Evolutionary conservation across 306 rosid genomes (phyloP), one percentile per base, ranked within the genome.

Genomic region (Quercus dentata): DNA sequence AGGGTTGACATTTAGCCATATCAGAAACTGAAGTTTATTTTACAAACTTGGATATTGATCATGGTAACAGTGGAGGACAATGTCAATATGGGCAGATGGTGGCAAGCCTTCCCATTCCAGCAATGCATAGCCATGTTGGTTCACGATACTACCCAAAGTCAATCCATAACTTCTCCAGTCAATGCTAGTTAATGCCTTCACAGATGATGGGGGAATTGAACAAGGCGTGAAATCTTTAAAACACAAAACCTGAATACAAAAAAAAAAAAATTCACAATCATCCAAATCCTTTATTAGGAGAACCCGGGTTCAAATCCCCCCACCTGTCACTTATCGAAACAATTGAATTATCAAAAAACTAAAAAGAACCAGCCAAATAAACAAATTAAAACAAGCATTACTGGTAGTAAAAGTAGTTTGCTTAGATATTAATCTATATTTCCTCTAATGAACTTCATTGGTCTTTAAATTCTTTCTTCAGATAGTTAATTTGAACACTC

Each of bases 91-190:
- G 78, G 89, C 74, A 84, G 84, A 75, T 44, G 84, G 62, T 35
- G 88, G 89, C 84, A 87, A 74, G 81, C 84, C 78, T 83, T 84
- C 92, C 99, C 99, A 95, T 81, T 90, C 90, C 56, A 95, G 75
- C 51, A 92, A 62, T 49, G 90, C 91, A 73, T 51, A 68, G 82
- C 86, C 81, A 76, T 74, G 94, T 81, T 85, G 84, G 84, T 84
- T 85, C 77, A 81, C 80, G n/a, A 85, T 80, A 56, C 79, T 78
- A 46, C 76, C 86, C 80, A 91, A 81, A 64, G 76, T 83, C 86
- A 95, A 87, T 69, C 99, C 99, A 82, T 90, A 91, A 80, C 86
- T 82, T 84, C 82, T 90, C 98, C 99, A 92, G 84, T 84, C 91
- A 80, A 88, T 81, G 84, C 87, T 65, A 74, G 76, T 81, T 84